Evolutionary conservation across 2,329 filamentous ascomycete species (phyloP).

Genomic region (Cadophora sp.): DNA sequence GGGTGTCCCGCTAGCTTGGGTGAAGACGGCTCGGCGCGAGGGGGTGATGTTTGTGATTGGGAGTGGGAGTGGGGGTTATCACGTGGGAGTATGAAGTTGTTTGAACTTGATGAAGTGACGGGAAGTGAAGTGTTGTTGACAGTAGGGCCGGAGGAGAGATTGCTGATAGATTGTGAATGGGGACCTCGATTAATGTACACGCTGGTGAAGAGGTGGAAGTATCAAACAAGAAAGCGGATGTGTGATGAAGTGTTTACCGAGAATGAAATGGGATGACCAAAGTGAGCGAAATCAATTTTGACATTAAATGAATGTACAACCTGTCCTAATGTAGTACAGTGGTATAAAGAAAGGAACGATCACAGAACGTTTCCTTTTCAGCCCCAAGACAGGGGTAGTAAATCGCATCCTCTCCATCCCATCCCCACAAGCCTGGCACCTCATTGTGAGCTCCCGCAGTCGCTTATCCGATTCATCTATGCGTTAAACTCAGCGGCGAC

Average conservation of each 20-base stretch:
- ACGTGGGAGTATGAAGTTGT: neutral
- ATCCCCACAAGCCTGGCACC: neutral
- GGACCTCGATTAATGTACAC: no score
- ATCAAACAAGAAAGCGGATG: no score
- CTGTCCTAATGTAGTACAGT: conserved; percentile 1
- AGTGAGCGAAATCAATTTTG: neutral
- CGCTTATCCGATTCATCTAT: neutral
- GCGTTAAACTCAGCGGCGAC: conserved; percentile 22
- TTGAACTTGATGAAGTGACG: no score
- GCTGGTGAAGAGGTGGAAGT: no score
- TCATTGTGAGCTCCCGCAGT: neutral
- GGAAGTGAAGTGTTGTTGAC: no score
- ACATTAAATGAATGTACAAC: conserved; percentile 1
- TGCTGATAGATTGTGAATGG: no score
- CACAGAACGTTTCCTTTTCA: neutral
- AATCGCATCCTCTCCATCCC: neutral
- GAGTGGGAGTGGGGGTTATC: neutral
- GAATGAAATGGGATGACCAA: no score
- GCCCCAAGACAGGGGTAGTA: no score
- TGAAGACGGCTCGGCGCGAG: neutral
- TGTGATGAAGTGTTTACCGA: no score
- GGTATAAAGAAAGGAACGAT: conserved; percentile 5
- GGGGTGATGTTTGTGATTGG: neutral
- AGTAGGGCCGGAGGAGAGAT: no score
- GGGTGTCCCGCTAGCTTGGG: neutral